These are phyloP conservation scores for Fusarium sp. DNA, from an alignment of 2,329 filamentous ascomycete species.

Conservation along the genomic window DNA sequence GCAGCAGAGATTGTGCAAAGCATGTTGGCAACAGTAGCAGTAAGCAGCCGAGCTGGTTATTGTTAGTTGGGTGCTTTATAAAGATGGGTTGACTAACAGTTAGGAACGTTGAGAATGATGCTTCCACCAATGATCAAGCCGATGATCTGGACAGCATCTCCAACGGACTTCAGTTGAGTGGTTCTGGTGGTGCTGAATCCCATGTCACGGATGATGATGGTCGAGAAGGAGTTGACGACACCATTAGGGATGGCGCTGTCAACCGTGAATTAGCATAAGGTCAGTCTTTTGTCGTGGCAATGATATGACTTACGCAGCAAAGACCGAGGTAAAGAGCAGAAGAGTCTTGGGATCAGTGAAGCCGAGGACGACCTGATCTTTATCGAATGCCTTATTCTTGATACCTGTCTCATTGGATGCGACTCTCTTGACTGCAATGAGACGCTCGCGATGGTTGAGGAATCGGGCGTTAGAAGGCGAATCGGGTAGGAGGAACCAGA, in stretches of 20 bases:
- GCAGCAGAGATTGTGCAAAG: constrained; percentile 2
- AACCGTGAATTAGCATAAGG: neutral
- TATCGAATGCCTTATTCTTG: constrained; percentile 6
- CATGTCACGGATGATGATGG: constrained; percentile 11
- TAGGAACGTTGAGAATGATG: neutral
- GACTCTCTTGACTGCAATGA: constrained; percentile 4
- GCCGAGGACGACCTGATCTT: neutral
- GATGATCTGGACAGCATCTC: constrained; percentile 1
- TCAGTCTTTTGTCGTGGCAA: too few species aligned
- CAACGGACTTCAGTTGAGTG: neutral
- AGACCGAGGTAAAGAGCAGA: neutral
- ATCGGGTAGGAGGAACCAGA: constrained; percentile 6
- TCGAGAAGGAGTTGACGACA: constrained; percentile 4
- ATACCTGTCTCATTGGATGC: neutral
- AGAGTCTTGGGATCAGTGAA: constrained; percentile 5
- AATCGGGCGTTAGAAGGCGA: constrained; percentile 1
- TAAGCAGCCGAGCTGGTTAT: neutral
- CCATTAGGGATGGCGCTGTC: neutral
- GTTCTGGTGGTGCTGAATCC: constrained; percentile 2
- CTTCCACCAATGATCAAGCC: neutral
- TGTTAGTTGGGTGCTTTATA: neutral
- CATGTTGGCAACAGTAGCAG: constrained; percentile 1
- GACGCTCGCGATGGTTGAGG: neutral
- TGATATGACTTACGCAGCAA: neutral
- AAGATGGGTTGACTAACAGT: neutral